Conservation (phyloP, 306 rosid species). For the Dalbergia cultrata region DNA sequence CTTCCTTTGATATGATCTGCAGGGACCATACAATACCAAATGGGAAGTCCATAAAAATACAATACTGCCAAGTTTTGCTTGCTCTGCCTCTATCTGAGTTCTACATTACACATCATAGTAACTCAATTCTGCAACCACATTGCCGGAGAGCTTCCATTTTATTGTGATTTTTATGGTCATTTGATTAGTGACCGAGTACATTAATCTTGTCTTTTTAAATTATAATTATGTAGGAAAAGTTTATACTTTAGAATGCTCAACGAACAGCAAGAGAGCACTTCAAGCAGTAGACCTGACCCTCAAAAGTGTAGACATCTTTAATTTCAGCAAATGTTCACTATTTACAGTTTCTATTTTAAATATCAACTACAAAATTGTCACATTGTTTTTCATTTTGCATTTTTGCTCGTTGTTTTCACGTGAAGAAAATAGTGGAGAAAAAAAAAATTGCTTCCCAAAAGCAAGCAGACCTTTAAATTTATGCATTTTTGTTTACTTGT, state of each 20-base stretch:
- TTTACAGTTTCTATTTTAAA: no score
- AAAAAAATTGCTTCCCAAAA: no score
- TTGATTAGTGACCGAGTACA: background rate
- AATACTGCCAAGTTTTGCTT: background rate
- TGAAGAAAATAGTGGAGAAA: no score
- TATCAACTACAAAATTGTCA: no score
- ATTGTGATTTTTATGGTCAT: background rate
- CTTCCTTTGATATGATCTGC: slow-evolving; percentile 89
- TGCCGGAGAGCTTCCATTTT: background rate
- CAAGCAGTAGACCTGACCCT: no score
- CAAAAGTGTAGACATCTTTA: no score
- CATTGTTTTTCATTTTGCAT: no score
- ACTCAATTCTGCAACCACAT: background rate
- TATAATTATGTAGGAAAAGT: background rate
- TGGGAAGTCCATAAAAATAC: background rate
- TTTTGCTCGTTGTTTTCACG: no score
- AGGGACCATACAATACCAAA: background rate
- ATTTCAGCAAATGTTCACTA: no score
- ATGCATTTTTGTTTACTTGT: background rate
- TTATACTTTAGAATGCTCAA: background rate
- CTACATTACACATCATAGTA: background rate
- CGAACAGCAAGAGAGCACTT: background rate
- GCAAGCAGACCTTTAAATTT: no score
- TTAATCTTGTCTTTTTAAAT: background rate
- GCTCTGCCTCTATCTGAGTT: background rate